Percentiles rank a stretch among this genome's conserved stretches.
phyloP scores from a whole-genome alignment of 2,329 filamentous ascomycete species.

The Didymella keratinophila region DNA sequence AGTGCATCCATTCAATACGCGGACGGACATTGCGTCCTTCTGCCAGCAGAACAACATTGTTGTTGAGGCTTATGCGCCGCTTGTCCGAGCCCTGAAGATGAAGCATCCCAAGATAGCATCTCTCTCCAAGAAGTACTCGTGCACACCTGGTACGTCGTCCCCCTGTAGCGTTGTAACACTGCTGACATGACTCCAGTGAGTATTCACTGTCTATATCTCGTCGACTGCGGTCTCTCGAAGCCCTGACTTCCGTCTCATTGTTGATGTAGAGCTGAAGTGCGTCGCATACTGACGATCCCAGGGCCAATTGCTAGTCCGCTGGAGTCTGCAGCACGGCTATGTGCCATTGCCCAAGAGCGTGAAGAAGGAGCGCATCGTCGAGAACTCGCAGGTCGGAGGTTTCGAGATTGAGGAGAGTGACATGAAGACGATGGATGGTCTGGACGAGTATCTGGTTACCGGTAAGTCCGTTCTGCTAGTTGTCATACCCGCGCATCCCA shows the following conservation, averaged over 20 bases:
- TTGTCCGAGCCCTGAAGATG: slow-evolving; percentile 75
- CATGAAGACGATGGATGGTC: slow-evolving; percentile 66
- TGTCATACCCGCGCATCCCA: neutral
- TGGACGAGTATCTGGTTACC: slow-evolving; percentile 78
- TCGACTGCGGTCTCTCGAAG: neutral
- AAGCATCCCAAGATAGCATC: slow-evolving; percentile 68
- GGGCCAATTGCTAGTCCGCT: slow-evolving; percentile 75
- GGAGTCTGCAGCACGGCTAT: slow-evolving; percentile 78
- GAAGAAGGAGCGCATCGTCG: slow-evolving; percentile 66
- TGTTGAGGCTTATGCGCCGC: slow-evolving; percentile 81
- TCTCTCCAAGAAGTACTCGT: slow-evolving; percentile 72
- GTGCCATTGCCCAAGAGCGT: slow-evolving; percentile 78
- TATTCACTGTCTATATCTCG: neutral
- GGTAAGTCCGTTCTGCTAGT: slow-evolving; percentile 31
- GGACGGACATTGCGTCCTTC: slow-evolving; percentile 69
- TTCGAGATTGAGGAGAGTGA: slow-evolving; percentile 71
- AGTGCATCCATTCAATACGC: slow-evolving; percentile 83
- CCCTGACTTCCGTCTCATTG: neutral
- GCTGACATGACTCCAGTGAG: slow-evolving; percentile 18
- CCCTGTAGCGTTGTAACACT: neutral
- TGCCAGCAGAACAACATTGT: slow-evolving; percentile 72
- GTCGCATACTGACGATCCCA: slow-evolving; percentile 5
- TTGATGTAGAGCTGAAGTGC: neutral
- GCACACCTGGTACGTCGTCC: slow-evolving; percentile 63
- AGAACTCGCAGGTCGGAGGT: slow-evolving; percentile 68